Evolutionary conservation across 1,284 basidiomycete species (phyloP), one percentile per base, ranked within the genome.

Genomic region (Tilletia indica): DNA sequence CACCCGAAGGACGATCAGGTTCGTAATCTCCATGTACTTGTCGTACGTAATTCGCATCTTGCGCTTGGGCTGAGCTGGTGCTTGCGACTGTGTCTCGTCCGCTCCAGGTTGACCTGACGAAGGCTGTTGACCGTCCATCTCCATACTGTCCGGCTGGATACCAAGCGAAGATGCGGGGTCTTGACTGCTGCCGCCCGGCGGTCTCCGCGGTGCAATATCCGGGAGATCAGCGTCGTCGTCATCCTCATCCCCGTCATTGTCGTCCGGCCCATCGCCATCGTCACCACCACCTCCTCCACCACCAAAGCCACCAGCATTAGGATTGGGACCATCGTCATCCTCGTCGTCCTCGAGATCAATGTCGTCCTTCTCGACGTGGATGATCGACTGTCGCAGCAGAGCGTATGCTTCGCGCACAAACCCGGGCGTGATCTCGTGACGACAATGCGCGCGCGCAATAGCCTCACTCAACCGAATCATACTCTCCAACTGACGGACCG

Each of bases 341-440:
- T 94, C 93, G 82, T 97, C 94, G 75, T 97, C 94, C 81, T 98
- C 96, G 82, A 99, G 93, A 83, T 95, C 93, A 82, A 99, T 92
- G 80, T 99, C 96, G 82, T 99, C 97, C 85, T 98, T 94, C 84
- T 99, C 97, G 76, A 99, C 96, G 82, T 99, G 97, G 80, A 99
- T 98, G 86, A 99, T 99, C 2, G 95, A 98, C 85, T 98, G 94
- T 48, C 93, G 90, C 25, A 99, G 87, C 14, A 99, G 90, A 38
- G 90, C 91, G 86, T 93, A 98, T 1, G 97, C 96, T 86, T 99
- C 97, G 39, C 93, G 90, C 19, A 99, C 97, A 83, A 97, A 97
- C 0, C 89, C 91, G 0, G 95, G 94, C 0, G 76, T 78, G 54
- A 81, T 80, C 85, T 96, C 93, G 38, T 91, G 88, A 21, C 92